Base-by-base conservation (phyloP, 2,329 filamentous ascomycete genomes). In the Phialophora tarda region DNA sequence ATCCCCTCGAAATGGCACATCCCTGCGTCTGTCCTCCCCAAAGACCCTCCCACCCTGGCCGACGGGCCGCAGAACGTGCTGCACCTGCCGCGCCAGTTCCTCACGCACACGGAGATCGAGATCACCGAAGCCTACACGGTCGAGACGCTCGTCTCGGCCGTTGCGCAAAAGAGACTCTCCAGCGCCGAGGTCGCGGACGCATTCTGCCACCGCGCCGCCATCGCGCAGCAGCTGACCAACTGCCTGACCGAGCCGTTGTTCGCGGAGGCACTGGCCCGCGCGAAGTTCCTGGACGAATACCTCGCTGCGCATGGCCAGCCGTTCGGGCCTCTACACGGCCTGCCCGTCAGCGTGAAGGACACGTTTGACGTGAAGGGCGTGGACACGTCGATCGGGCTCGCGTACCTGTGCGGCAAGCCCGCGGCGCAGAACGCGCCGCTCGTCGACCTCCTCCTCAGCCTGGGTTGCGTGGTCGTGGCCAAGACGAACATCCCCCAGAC, bases 401-500 rank as follows among this genome's bases (percentile, higher is more conserved):
- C 84, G 0, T 83, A 84, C 0, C 83, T 89, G 64, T 86, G 88
- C 3, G 82, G 83, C 47, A 81, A 88, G 54, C 87, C 89, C 0
- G 86, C 84, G 14, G 75, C 77, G 34, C 76, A 81, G 67, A 85
- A 89, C 74, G 82, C 86, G 0, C 81, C 83, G 0, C 78, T 90
- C 6, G 84, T 90, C 0, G 80, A 85, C 8, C 78, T 89, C 0
- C 76, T 91, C 3, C 77, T 85, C 28, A 80, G 81, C 21, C 80
- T 87, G 0, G 89, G 89, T 1, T 89, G 89, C 0, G 82, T 91
- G 0, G 77, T 89, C n/a, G 89, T 91, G 70, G 83, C 85, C 70
- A 91, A 91, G 77, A 91, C 89, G 0, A 91, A 90, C 71, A 80
- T 91, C 1, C 88, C 89, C 1, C 85, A 87, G 67, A 85, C 84